These are phyloP conservation scores for Boletellus ananiceps DNA, from an alignment of 768 basidiomycete species.

Conservation along the genomic window DNA sequence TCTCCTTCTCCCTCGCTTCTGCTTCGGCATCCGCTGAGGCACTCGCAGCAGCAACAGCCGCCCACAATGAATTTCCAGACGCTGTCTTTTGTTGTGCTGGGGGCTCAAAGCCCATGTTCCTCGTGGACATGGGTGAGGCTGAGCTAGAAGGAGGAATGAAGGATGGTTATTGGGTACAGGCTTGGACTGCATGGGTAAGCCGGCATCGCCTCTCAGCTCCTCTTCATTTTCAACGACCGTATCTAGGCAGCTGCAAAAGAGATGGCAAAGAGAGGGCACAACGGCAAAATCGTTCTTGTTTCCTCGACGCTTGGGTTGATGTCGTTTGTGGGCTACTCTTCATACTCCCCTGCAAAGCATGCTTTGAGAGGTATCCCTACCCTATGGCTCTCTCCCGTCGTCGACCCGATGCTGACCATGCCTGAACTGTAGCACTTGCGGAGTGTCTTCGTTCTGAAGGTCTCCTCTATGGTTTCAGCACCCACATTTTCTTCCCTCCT, in stretches of 20 bases:
- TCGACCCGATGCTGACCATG: background rate
- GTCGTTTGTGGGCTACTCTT: slow-evolving; percentile 71
- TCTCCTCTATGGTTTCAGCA: slow-evolving; percentile 66
- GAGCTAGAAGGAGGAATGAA: slow-evolving; percentile 46
- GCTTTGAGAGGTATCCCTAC: slow-evolving; percentile 66
- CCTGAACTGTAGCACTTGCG: slow-evolving; percentile 55
- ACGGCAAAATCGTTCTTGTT: slow-evolving; percentile 72
- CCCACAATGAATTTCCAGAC: slow-evolving; percentile 63
- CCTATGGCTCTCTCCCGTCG: background rate
- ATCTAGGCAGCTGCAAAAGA: slow-evolving; percentile 60
- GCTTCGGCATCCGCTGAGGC: slow-evolving; percentile 54
- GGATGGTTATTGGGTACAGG: slow-evolving; percentile 33
- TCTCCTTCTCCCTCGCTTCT: slow-evolving; percentile 61
- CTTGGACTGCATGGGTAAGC: slow-evolving; percentile 48
- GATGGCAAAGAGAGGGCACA: slow-evolving; percentile 52
- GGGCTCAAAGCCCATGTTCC: slow-evolving; percentile 61
- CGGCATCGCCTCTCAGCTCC: background rate
- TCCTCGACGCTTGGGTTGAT: slow-evolving; percentile 73
- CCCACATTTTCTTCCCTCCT: slow-evolving; percentile 79
- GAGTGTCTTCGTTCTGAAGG: slow-evolving; percentile 81
- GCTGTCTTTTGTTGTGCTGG: slow-evolving; percentile 82
- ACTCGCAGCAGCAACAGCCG: slow-evolving; percentile 52
- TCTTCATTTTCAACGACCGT: background rate
- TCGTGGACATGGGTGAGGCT: slow-evolving; percentile 62
- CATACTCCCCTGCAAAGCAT: slow-evolving; percentile 81